Evolutionary conservation across 148 eudicot genomes (phyloP).

Genomic region (Silene conica): DNA sequence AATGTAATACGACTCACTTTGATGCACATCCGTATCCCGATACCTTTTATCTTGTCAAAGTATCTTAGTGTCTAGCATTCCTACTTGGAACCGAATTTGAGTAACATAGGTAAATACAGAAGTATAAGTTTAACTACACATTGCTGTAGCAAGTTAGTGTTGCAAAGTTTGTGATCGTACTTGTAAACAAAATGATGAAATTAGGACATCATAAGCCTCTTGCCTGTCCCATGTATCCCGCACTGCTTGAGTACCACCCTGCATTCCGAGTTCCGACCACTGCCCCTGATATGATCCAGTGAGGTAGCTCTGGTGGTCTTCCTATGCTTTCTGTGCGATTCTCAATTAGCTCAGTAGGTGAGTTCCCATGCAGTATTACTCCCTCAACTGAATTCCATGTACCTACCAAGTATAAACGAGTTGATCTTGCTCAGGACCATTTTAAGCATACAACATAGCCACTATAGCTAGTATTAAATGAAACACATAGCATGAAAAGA

Average conservation of each 20-base stretch:
- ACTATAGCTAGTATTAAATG: no score
- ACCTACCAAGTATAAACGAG: conserved; percentile 35
- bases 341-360: conserved; percentile 83
- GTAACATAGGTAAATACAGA: no score
- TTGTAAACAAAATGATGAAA: conserved; percentile 98
- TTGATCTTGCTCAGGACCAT: no score
- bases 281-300: conserved; percentile 92
- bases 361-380: conserved; percentile 67
- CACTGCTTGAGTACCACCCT: conserved; percentile 85
- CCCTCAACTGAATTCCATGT: conserved; percentile 64
- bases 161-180: conserved; percentile 25
- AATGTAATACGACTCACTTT: no score
- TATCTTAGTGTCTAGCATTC: no score
- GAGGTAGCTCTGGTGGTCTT: conserved; percentile 91
- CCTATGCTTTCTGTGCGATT: conserved; percentile 78
- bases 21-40: no score
- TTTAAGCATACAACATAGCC: background rate
- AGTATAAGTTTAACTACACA: no score
- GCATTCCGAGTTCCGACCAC: conserved; percentile 98
- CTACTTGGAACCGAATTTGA: no score
- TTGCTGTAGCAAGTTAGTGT: background rate
- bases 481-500: no score
- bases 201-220: conserved; percentile 55
- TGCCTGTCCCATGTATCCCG: conserved; percentile 56
- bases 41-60: no score